Percentiles rank a stretch among this genome's conserved stretches.
These are phyloP conservation scores for Paecilomyces variotii DNA, from an alignment of 2,329 filamentous ascomycete species.

Conservation along the genomic window DNA sequence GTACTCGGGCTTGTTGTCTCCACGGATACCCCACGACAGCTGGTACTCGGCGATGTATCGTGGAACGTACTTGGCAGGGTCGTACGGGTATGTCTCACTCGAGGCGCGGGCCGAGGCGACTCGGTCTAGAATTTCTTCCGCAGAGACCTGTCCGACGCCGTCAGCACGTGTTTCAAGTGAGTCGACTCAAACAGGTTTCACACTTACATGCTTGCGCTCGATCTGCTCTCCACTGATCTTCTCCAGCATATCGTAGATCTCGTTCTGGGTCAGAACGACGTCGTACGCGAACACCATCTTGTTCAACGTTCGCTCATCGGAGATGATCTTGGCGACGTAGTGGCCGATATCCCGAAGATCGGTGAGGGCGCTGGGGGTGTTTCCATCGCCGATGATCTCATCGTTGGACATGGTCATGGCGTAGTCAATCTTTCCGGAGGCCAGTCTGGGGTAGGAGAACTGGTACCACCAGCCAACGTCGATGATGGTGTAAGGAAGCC, in stretches of 20 bases:
- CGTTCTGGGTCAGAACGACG: slow-evolving; percentile 39
- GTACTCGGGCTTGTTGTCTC: slow-evolving; percentile 47
- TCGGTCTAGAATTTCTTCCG: slow-evolving; percentile 25
- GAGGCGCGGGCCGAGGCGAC: slow-evolving; percentile 26
- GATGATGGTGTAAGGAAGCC: slow-evolving; percentile 49
- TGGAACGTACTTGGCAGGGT: slow-evolving; percentile 28
- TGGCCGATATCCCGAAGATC: slow-evolving; percentile 47
- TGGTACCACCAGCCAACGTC: slow-evolving; percentile 56
- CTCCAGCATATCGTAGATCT: slow-evolving; percentile 42
- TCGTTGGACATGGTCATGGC: slow-evolving; percentile 27
- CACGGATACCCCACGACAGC: slow-evolving; percentile 41
- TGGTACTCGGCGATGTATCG: slow-evolving; percentile 37
- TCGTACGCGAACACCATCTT: slow-evolving; percentile 43
- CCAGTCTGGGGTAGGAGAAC: slow-evolving; percentile 36
- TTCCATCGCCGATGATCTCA: slow-evolving; percentile 40
- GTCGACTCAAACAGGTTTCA: background rate
- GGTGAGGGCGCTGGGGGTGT: slow-evolving; percentile 36
- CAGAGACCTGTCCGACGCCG: slow-evolving; percentile 17
- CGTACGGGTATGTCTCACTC: slow-evolving; percentile 29
- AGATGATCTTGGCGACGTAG: slow-evolving; percentile 45
- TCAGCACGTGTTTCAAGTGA: background rate
- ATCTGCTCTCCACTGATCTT: slow-evolving; percentile 43
- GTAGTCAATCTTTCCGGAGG: slow-evolving; percentile 41
- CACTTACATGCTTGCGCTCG: slow-evolving; percentile 30
- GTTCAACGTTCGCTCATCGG: slow-evolving; percentile 48